Base-by-base conservation (phyloP, 805 yeast species). In the Pichia membranifaciens region DNA sequence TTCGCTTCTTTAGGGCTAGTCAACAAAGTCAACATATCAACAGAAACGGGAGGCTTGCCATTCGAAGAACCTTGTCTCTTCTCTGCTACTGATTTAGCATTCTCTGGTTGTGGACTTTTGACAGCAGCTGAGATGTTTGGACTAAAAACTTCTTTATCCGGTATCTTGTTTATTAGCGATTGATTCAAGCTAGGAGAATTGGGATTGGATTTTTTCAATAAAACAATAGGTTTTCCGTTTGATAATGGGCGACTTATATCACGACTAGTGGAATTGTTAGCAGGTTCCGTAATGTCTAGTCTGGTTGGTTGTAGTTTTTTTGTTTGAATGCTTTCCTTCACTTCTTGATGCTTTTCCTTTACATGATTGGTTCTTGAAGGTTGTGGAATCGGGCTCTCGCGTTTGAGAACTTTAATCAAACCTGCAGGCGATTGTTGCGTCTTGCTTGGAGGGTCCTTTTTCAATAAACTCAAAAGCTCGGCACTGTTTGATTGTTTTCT, bases 221-320 rank as follows among this genome's bases (percentile, higher is more conserved):
- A n/a, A 3, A 38, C 32, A 13, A 53, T 15, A 17, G 51, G 51
- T 37, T 47, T 50, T 17, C 39, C 38, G 20, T 9, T 20, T 12
- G 42, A 8, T 5, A 33, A 37, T 10, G 51, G 34, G 10, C 28
- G 38, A 13, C 8, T 21, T 3, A 49, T 42, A 22, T 49, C 50
- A 18, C 47, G 36, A 15, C 18, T 20, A 8, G 53, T 45, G 12
- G 55, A 21, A 10, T 36, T 33, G 25, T 47, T 47, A 3, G 59
- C 56, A 16, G 55, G 56, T 37, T 43, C 36, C 15, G 56, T 51
- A 18, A 56, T 46, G 38, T 50, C 55, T 10, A 50, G 10, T 18
- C 25, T n/a, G 16, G 22, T 33, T 5, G 15, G 38, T 38, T 28
- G 28, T 42, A 39, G 41, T 20, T 3, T 38, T 10, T 37, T 20